Evolutionary conservation across 2,329 filamentous ascomycete genomes (phyloP).

Genomic region (Zymoseptoria pseudotritici): DNA sequence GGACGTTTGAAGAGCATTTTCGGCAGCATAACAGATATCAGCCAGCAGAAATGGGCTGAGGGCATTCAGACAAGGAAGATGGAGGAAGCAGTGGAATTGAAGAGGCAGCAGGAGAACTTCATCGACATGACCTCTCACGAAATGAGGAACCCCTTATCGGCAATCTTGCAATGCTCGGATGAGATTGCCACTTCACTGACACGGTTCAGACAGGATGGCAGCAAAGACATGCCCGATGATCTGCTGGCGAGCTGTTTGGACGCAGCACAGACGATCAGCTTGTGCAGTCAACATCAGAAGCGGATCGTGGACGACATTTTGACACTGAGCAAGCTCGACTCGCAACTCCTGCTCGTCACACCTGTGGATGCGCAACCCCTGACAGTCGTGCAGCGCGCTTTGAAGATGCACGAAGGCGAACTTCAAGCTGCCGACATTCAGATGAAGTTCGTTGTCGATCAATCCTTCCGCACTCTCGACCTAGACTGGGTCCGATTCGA

Average conservation of each 20-base stretch:
- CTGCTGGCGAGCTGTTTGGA: conserved; percentile 58
- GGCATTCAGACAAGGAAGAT: conserved; percentile 69
- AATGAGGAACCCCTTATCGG: conserved; percentile 63
- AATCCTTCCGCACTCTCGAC: conserved; percentile 50
- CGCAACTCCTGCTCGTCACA: conserved; percentile 63
- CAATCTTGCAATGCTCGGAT: conserved; percentile 68
- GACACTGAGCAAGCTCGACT: conserved; percentile 68
- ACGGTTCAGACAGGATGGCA: conserved; percentile 40
- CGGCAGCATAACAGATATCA: conserved; percentile 78
- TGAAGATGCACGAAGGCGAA: conserved; percentile 75
- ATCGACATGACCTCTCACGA: conserved; percentile 38
- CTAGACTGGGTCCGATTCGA: conserved; percentile 67
- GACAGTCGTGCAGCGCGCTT: conserved; percentile 55
- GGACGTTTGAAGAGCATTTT: conserved; percentile 66
- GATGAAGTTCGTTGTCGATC: conserved; percentile 56
- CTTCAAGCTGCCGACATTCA: conserved; percentile 61
- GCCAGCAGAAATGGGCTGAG: conserved; percentile 77
- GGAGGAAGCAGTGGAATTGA: conserved; percentile 74
- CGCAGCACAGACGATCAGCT: conserved; percentile 67
- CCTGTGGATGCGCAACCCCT: conserved; percentile 63
- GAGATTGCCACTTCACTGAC: conserved; percentile 54
- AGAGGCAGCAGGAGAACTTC: conserved; percentile 56
- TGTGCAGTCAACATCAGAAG: conserved; percentile 75
- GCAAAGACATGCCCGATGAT: conserved; percentile 26
- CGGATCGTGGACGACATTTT: conserved; percentile 69